Base-by-base conservation (phyloP, 768 basidiomycete genomes). In the Suillus luteus region DNA sequence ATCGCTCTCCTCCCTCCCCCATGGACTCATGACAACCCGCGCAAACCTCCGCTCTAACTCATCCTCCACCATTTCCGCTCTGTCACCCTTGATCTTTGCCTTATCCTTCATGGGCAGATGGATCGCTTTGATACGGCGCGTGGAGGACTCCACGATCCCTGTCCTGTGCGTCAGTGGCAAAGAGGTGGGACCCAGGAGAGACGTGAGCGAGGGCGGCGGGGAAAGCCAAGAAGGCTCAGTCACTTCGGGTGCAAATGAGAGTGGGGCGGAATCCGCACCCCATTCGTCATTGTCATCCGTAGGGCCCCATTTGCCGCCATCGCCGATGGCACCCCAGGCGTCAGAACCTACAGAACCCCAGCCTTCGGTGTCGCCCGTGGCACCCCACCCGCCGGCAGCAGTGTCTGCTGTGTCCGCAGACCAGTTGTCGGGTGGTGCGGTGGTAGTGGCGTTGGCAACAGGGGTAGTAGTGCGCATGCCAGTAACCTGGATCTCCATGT, bases 131-230 rank as follows among this genome's bases (percentile, higher is more conserved):
- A 92, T 77, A 38, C 82, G 80, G 12, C 91, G 81, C 61, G 87
- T 83, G 1, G 87, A 87, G 40, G 78, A 81, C 74, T 92, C 91
- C 60, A 90, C 84, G 55, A 90, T 74, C 10, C 88, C 89, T 1
- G 86, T 79, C 6, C 79, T 81, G 68, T 91, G 89, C 0, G 90
- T 89, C 60, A 83, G 68, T 0, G 89, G 85, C 41, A 91, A 73
- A 7, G 75, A 71, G 14, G 83, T 85, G 3, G 85, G 84, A 0
- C 88, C 90, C 6, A 91, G 73, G 48, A 85, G 69, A 5, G 75
- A 67, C 48, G 78, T 62, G 43, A 86, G 71, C n/a, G 71, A 67
- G 4, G 59, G 11, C 11, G 64, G 41, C 7, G 72, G 69, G 19
- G 64, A 66, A n/a, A 22, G 64, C 75, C 75, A 77, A 2, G 73